These are phyloP conservation scores for Cladosporium austrohemisphaericum DNA, from an alignment of 2,329 filamentous ascomycete species.

Conservation along the genomic window DNA sequence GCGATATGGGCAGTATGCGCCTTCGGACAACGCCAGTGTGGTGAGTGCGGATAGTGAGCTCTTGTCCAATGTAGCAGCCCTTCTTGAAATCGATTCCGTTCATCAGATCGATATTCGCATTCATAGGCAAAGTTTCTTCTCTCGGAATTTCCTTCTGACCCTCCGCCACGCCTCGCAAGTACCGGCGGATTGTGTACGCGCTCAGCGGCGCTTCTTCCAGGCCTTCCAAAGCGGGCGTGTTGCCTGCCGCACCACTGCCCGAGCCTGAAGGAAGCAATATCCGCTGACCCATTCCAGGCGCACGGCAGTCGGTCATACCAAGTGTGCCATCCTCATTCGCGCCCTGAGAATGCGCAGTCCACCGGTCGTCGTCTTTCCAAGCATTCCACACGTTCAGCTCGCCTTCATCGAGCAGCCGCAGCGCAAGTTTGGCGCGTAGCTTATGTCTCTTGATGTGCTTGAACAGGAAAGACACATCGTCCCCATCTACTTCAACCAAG, in stretches of 20 bases:
- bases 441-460: conserved; percentile 82
- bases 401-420: conserved; percentile 61
- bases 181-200: conserved; percentile 71
- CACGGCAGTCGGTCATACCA: conserved; percentile 37
- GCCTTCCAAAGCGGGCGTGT: conserved; percentile 28
- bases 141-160: conserved; percentile 73
- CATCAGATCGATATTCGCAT: conserved; percentile 84
- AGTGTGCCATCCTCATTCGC: conserved; percentile 29
- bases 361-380: conserved; percentile 59
- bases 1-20: conserved; percentile 73
- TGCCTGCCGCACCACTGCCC: conserved; percentile 26
- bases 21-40: conserved; percentile 93
- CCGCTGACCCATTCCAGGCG: conserved; percentile 35
- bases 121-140: conserved; percentile 73
- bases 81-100: conserved; percentile 87
- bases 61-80: conserved; percentile 95
- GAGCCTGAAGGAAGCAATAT: conserved; percentile 26
- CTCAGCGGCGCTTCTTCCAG: conserved; percentile 38
- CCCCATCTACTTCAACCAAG: conserved; percentile 77
- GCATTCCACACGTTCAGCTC: conserved; percentile 69
- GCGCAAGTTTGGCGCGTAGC: conserved; percentile 71
- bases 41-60: conserved; percentile 90
- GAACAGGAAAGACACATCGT: conserved; percentile 58
- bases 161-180: conserved; percentile 77
- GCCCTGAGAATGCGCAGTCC: conserved; percentile 30